Conservation (phyloP, 179 eudicot genomes). For the Heliamphora pulchella region DNA sequence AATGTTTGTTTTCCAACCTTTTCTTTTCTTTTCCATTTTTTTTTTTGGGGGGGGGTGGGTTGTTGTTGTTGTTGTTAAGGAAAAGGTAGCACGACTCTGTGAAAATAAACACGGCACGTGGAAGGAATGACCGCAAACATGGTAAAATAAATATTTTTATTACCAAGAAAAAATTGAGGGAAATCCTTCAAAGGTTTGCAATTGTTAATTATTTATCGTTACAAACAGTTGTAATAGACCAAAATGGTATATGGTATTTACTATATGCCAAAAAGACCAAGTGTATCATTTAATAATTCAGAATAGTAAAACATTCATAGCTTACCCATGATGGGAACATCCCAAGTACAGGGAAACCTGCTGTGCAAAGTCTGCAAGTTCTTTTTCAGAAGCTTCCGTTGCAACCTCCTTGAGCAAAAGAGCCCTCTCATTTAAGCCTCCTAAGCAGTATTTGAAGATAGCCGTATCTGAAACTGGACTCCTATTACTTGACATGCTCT, state of each 20-base stretch:
- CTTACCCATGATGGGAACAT: constrained; percentile 86
- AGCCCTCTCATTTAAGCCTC: constrained; percentile 64
- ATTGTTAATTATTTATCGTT: not conserved
- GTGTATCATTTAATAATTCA: not conserved
- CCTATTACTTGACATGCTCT: constrained; percentile 29
- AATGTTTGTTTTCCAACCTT: no score
- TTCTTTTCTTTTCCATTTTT: not conserved
- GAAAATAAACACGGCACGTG: not conserved
- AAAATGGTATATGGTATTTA: not conserved
- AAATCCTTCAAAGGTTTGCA: not conserved
- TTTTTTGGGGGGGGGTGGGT: not conserved
- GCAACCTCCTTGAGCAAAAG: constrained; percentile 66
- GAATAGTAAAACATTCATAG: not conserved
- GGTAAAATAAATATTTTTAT: not conserved
- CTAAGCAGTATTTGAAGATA: constrained; percentile 83
- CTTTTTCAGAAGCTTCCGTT: constrained; percentile 40
- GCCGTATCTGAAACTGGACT: constrained; percentile 54
- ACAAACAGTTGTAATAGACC: not conserved
- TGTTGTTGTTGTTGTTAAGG: not conserved
- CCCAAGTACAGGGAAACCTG: constrained; percentile 70
- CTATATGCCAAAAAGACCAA: not conserved
- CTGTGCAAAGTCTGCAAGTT: constrained; percentile 52
- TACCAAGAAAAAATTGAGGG: not conserved
- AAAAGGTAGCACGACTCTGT: not conserved
- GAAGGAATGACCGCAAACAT: not conserved